Evolutionary conservation across 306 rosid genomes (phyloP).

Genomic region (Lathyrus oleraceus): DNA sequence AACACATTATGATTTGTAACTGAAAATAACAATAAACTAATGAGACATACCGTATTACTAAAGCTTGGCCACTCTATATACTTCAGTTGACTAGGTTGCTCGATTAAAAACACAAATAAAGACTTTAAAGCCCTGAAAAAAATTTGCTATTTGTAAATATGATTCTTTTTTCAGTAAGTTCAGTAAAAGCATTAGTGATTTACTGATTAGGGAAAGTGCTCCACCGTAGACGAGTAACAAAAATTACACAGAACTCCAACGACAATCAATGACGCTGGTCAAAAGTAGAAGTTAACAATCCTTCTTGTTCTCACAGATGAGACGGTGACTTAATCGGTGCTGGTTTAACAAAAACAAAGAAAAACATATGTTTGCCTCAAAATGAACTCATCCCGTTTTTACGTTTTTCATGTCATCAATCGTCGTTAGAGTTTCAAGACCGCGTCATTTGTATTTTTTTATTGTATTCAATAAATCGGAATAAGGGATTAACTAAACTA

Average conservation of each 20-base stretch:
- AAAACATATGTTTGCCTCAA: neutral
- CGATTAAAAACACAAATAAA: slow-evolving; percentile 59
- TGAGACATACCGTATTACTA: slow-evolving; percentile 63
- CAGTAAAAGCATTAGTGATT: neutral
- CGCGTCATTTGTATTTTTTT: neutral
- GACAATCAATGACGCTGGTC: neutral
- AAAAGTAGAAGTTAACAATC: neutral
- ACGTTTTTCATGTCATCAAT: neutral
- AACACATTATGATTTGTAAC: slow-evolving; percentile 7
- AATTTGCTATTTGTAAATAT: slow-evolving; percentile 9
- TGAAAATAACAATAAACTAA: slow-evolving; percentile 9
- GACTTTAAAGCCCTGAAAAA: slow-evolving; percentile 58
- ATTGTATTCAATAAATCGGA: neutral
- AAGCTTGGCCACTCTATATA: slow-evolving; percentile 90
- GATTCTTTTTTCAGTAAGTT: neutral
- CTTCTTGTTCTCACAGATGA: neutral
- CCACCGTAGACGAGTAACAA: neutral
- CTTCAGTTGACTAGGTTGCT: slow-evolving; percentile 92
- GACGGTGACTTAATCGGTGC: neutral
- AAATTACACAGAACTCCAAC: neutral
- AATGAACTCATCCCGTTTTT: neutral
- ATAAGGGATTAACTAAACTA: neutral
- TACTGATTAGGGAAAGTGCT: neutral
- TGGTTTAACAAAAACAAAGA: neutral
- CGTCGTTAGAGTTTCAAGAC: neutral